Evolutionary conservation across 495 filamentous ascomycete species (phyloP).

Genomic region (Sordaria brevicollis): DNA sequence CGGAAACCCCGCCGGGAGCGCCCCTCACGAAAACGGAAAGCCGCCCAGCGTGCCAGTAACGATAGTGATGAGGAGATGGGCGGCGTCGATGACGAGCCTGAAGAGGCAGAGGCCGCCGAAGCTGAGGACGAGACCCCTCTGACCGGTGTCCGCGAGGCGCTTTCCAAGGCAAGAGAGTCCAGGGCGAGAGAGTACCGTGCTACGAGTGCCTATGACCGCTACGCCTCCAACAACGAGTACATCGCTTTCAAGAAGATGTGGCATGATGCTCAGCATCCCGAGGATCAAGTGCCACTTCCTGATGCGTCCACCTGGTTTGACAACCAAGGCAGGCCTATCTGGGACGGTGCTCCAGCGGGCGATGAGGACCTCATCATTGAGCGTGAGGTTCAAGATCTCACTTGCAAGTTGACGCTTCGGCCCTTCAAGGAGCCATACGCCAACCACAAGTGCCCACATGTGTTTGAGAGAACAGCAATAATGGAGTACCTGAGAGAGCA

Average conservation of each 20-base stretch:
- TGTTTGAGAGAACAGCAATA: slow-evolving; percentile 69
- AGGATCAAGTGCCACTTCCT: slow-evolving; percentile 53
- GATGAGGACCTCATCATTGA: slow-evolving; percentile 72
- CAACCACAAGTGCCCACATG: slow-evolving; percentile 72
- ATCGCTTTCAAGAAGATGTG: slow-evolving; percentile 64
- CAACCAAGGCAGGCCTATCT: slow-evolving; percentile 34
- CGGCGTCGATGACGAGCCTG: slow-evolving; percentile 35
- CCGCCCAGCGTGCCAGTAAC: slow-evolving; percentile 5
- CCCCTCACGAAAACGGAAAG: not conserved
- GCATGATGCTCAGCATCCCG: slow-evolving; percentile 62
- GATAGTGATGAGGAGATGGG: slow-evolving; percentile 17
- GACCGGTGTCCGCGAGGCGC: slow-evolving; percentile 19
- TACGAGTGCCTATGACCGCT: slow-evolving; percentile 38
- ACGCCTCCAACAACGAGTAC: slow-evolving; percentile 72
- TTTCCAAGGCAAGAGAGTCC: slow-evolving; percentile 25
- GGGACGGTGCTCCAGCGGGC: slow-evolving; percentile 18
- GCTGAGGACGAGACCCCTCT: slow-evolving; percentile 9
- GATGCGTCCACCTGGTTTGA: slow-evolving; percentile 66
- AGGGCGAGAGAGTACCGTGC: slow-evolving; percentile 27
- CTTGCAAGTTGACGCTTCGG: slow-evolving; percentile 71
- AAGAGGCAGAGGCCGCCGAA: slow-evolving; percentile 12
- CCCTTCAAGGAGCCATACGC: slow-evolving; percentile 63
- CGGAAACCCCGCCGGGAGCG: slow-evolving; percentile 26
- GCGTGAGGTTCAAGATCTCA: slow-evolving; percentile 57
- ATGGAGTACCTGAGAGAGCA: slow-evolving; percentile 46